Evolutionary conservation across 1,284 basidiomycete species (phyloP).

Genomic region (Puccinia coronata): DNA sequence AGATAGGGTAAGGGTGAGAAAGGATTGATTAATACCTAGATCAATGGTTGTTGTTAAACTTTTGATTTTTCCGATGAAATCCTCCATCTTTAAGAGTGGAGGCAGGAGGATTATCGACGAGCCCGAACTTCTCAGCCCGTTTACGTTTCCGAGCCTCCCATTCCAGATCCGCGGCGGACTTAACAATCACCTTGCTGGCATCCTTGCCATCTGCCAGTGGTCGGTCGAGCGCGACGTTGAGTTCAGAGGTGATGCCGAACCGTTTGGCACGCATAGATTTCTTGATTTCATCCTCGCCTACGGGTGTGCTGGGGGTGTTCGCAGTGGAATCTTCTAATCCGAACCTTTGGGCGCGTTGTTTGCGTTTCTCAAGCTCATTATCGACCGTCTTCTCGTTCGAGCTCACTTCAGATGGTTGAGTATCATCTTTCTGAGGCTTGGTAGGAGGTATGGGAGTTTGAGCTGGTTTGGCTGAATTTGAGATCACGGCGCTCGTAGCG

Average conservation of each 20-base stretch:
- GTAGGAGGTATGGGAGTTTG: neutral
- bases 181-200: neutral
- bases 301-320: neutral
- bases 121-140: constrained; percentile 48
- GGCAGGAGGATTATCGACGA: constrained; percentile 24
- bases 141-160: constrained; percentile 47
- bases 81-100: constrained; percentile 10
- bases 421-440: neutral
- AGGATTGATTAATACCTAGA: constrained; percentile 28
- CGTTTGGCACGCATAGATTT: constrained; percentile 34
- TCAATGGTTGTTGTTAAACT: constrained; percentile 10
- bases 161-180: constrained; percentile 24
- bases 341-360: constrained; percentile 39
- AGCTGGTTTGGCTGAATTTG: constrained; percentile 10
- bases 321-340: constrained; percentile 1
- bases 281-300: constrained; percentile 24
- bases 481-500: neutral
- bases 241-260: constrained; percentile 12
- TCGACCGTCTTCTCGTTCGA: neutral
- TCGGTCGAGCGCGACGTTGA: constrained; percentile 25
- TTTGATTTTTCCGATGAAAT: constrained; percentile 28
- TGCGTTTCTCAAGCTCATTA: constrained; percentile 37
- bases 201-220: constrained; percentile 20
- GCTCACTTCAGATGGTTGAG: neutral
- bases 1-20: neutral